Evolutionary conservation across 345 rosid genomes (phyloP).

Genomic region (Psidium friedrichsthalianum): DNA sequence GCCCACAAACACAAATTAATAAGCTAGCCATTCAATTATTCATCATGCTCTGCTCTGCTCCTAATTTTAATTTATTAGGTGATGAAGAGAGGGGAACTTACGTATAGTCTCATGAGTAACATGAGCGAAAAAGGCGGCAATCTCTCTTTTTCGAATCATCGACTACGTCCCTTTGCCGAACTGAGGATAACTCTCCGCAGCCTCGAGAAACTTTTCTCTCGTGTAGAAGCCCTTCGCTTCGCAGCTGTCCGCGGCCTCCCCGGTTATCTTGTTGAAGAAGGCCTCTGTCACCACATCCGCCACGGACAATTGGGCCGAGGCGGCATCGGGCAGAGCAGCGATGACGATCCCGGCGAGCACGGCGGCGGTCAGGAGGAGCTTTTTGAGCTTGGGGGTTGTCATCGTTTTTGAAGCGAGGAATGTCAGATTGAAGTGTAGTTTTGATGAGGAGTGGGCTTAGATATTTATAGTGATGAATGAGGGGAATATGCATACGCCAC

Average conservation of each 20-base stretch:
- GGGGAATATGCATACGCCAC: neutral
- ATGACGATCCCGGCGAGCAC: neutral
- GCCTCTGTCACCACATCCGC: conserved; percentile 20
- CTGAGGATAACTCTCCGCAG: conserved; percentile 7
- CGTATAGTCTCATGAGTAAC: conserved; percentile 38
- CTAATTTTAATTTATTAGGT: neutral
- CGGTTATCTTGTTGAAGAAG: conserved; percentile 29
- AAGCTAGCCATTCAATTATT: neutral
- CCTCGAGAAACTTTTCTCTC: conserved; percentile 19
- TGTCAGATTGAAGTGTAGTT: neutral
- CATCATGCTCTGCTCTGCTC: neutral
- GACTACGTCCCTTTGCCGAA: conserved; percentile 23
- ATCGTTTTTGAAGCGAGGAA: neutral
- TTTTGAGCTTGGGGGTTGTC: neutral
- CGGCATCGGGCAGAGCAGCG: neutral
- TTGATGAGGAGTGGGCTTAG: neutral
- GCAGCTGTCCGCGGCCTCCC: conserved; percentile 13
- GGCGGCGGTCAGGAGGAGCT: neutral
- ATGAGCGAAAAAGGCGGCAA: conserved; percentile 40
- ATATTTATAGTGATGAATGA: neutral
- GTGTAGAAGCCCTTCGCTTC: conserved; percentile 32
- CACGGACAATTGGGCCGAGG: conserved; percentile 3
- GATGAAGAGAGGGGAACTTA: neutral
- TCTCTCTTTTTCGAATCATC: conserved; percentile 40
- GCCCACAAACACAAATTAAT: no score